Conservation (phyloP, 2,329 filamentous ascomycete species). For the Cercospora janseana region DNA sequence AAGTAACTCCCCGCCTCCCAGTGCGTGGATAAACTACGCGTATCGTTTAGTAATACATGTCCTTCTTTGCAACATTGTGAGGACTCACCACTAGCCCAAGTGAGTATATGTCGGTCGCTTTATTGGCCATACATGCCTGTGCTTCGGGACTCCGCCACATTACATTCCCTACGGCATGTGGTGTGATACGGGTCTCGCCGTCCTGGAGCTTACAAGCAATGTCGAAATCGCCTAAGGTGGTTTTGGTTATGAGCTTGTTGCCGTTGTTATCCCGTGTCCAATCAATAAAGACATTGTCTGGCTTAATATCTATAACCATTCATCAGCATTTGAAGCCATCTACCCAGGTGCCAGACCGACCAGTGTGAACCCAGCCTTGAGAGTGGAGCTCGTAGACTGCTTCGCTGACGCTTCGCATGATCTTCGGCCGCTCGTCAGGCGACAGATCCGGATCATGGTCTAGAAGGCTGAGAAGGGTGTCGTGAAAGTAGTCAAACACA, state of each 20-base stretch:
- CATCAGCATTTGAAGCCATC: neutral
- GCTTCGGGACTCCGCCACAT: conserved; percentile 46
- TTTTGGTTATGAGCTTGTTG: conserved; percentile 37
- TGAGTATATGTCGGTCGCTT: conserved; percentile 42
- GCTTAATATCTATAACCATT: conserved; percentile 40
- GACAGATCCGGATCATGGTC: conserved; percentile 36
- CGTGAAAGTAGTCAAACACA: conserved; percentile 40
- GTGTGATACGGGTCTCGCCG: conserved; percentile 30
- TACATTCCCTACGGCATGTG: conserved; percentile 39
- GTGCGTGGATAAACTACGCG: conserved; percentile 38
- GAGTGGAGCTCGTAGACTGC: conserved; percentile 40
- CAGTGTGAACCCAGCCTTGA: conserved; percentile 40
- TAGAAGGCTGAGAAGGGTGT: conserved; percentile 39
- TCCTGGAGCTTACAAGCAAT: conserved; percentile 37
- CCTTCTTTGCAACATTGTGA: neutral
- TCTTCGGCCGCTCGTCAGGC: conserved; percentile 34
- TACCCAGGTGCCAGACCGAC: conserved; percentile 27
- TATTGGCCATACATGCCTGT: conserved; percentile 38
- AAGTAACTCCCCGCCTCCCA: conserved; percentile 37
- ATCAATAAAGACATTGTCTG: conserved; percentile 42
- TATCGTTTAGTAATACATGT: neutral
- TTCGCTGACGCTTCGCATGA: conserved; percentile 37
- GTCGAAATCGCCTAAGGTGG: conserved; percentile 41
- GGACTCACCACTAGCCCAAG: conserved; percentile 42
- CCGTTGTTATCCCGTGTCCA: conserved; percentile 37